Conservation (phyloP, 169 alveolate genomes). For the Plasmodium gaboni region DNA sequence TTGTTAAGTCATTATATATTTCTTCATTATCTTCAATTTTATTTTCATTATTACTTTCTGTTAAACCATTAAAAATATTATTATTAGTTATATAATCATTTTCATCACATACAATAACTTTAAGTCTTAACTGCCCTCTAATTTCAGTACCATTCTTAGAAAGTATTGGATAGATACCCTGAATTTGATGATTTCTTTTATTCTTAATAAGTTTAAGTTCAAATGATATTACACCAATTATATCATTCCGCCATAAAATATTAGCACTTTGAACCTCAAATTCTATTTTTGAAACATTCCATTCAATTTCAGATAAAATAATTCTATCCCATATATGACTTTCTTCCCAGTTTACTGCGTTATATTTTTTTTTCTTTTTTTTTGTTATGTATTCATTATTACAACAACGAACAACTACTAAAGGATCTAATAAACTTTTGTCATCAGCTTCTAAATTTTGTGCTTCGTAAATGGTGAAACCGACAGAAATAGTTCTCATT, state of each 20-base stretch:
- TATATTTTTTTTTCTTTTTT: constrained; percentile 88
- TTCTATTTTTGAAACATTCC: constrained; percentile 91
- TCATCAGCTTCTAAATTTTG: constrained; percentile 82
- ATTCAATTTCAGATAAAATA: constrained; percentile 87
- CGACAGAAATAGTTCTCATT: constrained; percentile 86
- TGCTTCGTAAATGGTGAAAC: constrained; percentile 91
- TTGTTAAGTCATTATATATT: constrained; percentile 74
- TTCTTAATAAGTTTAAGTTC: constrained; percentile 89
- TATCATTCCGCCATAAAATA: constrained; percentile 92
- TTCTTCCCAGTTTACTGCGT: constrained; percentile 93
- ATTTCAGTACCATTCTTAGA: constrained; percentile 86
- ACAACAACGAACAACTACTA: constrained; percentile 93
- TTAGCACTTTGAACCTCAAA: constrained; percentile 94
- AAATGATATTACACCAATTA: constrained; percentile 88
- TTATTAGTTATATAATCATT: constrained; percentile 78
- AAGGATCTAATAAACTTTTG: constrained; percentile 85
- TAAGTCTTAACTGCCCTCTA: constrained; percentile 85
- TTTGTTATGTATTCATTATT: constrained; percentile 90
- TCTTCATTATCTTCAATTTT: constrained; percentile 19
- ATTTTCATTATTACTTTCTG: constrained; percentile 22
- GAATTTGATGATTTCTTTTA: constrained; percentile 87
- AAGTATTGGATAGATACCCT: constrained; percentile 86
- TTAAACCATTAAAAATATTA: constrained; percentile 36
- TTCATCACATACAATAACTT: constrained; percentile 89
- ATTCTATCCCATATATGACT: constrained; percentile 90